Conservation (phyloP, 768 basidiomycete species). For the Pleurotus salmoneostramineus region DNA sequence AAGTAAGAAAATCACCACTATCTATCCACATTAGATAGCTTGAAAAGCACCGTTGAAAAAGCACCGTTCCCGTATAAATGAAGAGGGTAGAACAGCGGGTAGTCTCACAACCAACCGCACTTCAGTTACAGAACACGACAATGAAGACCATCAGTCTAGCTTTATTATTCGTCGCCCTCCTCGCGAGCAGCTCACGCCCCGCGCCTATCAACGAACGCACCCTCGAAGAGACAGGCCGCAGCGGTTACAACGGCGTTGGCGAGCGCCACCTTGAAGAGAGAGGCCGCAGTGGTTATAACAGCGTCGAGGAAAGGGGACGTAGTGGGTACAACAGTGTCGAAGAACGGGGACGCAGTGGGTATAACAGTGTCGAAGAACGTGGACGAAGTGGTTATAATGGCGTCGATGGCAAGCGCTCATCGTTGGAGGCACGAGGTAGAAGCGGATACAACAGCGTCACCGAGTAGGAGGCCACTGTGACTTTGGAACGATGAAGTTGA, state of each 20-base stretch:
- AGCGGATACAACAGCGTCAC: background rate
- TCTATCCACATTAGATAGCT: no score
- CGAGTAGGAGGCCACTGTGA: no score
- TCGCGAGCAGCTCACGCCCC: background rate
- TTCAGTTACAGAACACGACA: no score
- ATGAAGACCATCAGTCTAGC: no score
- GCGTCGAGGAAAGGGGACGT: background rate
- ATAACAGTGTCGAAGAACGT: background rate
- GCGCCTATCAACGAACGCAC: background rate
- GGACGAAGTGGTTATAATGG: background rate
- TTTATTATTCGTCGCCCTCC: no score
- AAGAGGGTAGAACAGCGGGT: no score
- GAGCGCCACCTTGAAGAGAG: background rate
- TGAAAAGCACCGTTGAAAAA: no score
- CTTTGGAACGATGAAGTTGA: background rate
- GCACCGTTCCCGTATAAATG: no score
- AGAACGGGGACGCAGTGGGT: background rate
- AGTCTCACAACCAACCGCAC: no score
- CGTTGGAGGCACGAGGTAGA: background rate
- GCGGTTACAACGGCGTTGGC: background rate
- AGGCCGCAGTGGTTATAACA: background rate
- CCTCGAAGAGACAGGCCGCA: background rate
- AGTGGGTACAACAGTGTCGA: background rate
- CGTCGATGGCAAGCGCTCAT: background rate
- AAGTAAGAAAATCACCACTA: no score